Conservation (phyloP, 2,329 filamentous ascomycete genomes). For the Diaporthe ampelina region DNA sequence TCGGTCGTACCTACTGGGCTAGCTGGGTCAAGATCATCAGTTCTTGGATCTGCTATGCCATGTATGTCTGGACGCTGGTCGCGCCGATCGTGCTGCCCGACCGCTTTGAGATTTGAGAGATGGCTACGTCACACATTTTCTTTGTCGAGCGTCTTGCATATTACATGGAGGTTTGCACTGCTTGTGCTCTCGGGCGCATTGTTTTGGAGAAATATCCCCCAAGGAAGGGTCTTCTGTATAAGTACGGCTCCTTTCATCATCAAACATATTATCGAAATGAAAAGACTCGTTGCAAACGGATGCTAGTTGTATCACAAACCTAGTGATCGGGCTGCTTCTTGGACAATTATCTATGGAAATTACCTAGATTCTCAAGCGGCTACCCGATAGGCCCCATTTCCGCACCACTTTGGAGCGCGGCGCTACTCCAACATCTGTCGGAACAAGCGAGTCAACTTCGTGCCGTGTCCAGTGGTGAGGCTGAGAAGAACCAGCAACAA, state of each 20-base stretch:
- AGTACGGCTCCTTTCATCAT: constrained; percentile 25
- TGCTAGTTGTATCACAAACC: constrained; percentile 10
- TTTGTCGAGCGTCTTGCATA: constrained; percentile 43
- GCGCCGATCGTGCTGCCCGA: constrained; percentile 90
- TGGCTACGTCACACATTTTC: constrained; percentile 52
- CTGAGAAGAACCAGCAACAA: constrained; percentile 28
- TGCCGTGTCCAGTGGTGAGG: constrained; percentile 21
- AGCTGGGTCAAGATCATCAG: constrained; percentile 99
- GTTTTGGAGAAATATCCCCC: not conserved
- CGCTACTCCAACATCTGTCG: not conserved
- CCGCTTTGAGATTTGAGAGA: constrained; percentile 73
- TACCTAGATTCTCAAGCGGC: constrained; percentile 26
- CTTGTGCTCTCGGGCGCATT: constrained; percentile 14
- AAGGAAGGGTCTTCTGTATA: constrained; percentile 26
- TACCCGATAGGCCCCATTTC: constrained; percentile 22
- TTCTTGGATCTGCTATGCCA: constrained; percentile 94
- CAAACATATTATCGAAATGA: constrained; percentile 3
- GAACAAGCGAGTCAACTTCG: constrained; percentile 30
- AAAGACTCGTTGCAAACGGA: constrained; percentile 32
- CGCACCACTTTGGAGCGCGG: not conserved
- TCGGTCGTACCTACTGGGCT: constrained; percentile 95
- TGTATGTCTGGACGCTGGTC: constrained; percentile 94
- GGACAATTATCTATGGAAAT: constrained; percentile 1
- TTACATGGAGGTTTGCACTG: constrained; percentile 24
- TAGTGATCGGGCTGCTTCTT: constrained; percentile 16